Conservation (phyloP, 768 basidiomycete genomes). For the Lactarius hengduanensis region DNA sequence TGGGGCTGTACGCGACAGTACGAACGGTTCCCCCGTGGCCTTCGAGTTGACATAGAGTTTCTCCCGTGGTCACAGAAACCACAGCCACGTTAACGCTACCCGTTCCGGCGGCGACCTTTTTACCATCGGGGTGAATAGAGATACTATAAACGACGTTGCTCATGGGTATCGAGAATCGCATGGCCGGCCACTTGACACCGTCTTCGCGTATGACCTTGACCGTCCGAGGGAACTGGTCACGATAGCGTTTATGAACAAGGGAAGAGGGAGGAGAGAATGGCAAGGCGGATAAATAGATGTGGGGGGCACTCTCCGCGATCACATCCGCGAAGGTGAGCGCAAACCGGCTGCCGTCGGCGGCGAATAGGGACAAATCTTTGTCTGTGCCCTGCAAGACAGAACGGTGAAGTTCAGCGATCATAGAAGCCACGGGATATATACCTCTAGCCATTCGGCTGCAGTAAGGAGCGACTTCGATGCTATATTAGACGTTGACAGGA, state of each 20-base stretch:
- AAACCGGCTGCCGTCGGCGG: slow-evolving; percentile 24
- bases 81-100: not conserved
- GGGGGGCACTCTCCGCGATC: slow-evolving; percentile 19
- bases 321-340: slow-evolving; percentile 22
- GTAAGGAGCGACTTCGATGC: slow-evolving; percentile 28
- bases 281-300: slow-evolving; percentile 24
- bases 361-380: slow-evolving; percentile 16
- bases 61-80: slow-evolving; percentile 8
- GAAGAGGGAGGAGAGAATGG: slow-evolving; percentile 23
- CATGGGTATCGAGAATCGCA: slow-evolving; percentile 25
- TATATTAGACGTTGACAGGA: slow-evolving; percentile 24
- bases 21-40: slow-evolving; percentile 7
- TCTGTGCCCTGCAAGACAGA: slow-evolving; percentile 7
- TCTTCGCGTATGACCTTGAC: slow-evolving; percentile 6
- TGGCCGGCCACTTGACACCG: slow-evolving; percentile 26
- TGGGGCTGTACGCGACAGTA: slow-evolving; percentile 12
- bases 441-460: slow-evolving; percentile 25
- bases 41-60: slow-evolving; percentile 7
- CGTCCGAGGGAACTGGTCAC: slow-evolving; percentile 18
- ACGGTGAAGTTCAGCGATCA: not conserved
- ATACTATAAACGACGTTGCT: slow-evolving; percentile 13
- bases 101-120: slow-evolving; percentile 18
- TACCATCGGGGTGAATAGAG: slow-evolving; percentile 31
- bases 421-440: not conserved
- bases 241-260: slow-evolving; percentile 18